Conservation (phyloP, 768 basidiomycete genomes). For the Trametes maxima region DNA sequence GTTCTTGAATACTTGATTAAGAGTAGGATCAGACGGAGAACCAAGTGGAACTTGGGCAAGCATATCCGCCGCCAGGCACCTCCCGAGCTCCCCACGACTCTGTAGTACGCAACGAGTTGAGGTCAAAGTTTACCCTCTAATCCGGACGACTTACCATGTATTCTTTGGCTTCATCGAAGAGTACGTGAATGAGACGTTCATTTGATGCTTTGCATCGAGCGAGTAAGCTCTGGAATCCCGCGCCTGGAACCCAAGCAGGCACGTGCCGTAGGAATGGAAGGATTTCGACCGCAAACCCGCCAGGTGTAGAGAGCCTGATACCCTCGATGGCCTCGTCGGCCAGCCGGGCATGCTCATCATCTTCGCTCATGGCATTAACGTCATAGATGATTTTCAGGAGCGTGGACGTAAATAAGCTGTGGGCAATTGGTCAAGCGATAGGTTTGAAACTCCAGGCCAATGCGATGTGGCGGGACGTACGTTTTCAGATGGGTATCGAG, state of each 20-base stretch:
- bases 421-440: no score
- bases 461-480: not conserved
- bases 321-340: not conserved
- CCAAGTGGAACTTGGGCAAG: no score
- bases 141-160: not conserved
- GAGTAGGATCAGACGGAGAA: no score
- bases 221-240: constrained; percentile 1
- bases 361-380: constrained; percentile 24
- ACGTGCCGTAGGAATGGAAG: constrained; percentile 12
- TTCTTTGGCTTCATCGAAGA: not conserved
- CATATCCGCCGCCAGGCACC: no score
- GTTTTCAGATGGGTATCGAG: constrained; percentile 2
- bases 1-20: no score
- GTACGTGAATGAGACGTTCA: not conserved
- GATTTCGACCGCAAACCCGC: not conserved
- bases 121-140: no score
- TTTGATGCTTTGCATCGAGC: not conserved
- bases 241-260: constrained; percentile 15
- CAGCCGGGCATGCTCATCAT: constrained; percentile 27
- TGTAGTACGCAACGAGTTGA: no score
- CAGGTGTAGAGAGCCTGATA: not conserved
- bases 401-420: not conserved
- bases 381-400: constrained; percentile 34
- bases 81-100: no score
- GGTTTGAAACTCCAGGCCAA: no score